Evolutionary conservation across 352 stramenopile genomes (phyloP), one percentile per base, ranked within the genome.

Genomic region (Phytophthora lateralis): DNA sequence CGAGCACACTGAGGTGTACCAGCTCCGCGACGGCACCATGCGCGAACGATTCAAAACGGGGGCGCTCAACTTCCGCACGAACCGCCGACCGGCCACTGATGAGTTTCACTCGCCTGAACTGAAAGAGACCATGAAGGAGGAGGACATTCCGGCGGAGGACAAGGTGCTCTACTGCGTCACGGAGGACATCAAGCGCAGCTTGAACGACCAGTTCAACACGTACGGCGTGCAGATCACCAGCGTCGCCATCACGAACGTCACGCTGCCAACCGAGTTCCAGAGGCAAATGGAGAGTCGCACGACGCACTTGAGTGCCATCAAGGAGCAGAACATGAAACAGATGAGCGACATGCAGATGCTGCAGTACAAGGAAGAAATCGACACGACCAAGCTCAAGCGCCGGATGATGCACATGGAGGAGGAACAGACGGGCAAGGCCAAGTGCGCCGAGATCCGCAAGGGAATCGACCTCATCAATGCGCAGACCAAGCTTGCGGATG

Each of bases 1-100:
- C 18, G 59, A 90, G 65, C 90, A 97, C 69, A 96, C 86, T 0
- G 85, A 96, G 48, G 90, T 97, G 27, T 96, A 96, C 65, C 71
- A 87, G 49, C 63, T 93, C 11, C 80, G 83, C 39, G 81, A 93
- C n/a, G 83, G 83, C 14, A 90, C 81, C 4, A 78, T 90, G 71
- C 75, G 76, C 15, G 81, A 90, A 14, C 60, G 63, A 0, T 90
- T 93, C 63, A 77, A 82, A 29, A 90, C 80, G 0, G 82, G 82
- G 20, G 59, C 71, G 24, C 49, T 71, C 26, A 66, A 64, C 35
- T 62, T 65, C 26, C 56, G 55, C 34, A 69, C 51, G 17, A 56
- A 60, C 24, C 20, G 27, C 18, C 44, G 51, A 12, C 42, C n/a
- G 11, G 58, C 10, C 1, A 64, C 64, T 17, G 51, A 72, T n/a